Evolutionary conservation across 768 basidiomycete species (phyloP).

Genomic region (Boletus reticulatus): DNA sequence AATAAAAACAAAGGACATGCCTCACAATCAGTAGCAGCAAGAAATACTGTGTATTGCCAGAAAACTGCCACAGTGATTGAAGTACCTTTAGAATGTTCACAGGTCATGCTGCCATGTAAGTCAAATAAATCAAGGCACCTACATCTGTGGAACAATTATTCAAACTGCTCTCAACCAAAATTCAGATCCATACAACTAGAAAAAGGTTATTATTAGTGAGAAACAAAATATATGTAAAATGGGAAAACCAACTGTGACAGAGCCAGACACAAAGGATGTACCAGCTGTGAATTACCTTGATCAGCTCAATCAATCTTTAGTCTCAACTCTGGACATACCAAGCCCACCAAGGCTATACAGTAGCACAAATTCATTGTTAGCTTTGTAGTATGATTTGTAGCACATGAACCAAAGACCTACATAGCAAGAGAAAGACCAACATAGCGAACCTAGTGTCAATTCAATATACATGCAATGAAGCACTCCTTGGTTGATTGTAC

Average conservation of each 20-base stretch:
- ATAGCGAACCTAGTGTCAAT: background rate
- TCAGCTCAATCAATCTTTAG: background rate
- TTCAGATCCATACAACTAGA: background rate
- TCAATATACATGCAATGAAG: too few species aligned
- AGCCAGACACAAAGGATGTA: background rate
- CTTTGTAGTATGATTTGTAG: too few species aligned
- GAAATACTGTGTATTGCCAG: background rate
- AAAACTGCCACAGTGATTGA: too few species aligned
- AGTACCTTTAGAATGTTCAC: too few species aligned
- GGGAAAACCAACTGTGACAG: background rate
- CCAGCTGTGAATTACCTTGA: background rate
- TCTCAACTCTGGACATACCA: background rate
- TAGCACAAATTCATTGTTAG: background rate
- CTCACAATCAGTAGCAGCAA: conserved; percentile 6
- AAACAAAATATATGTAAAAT: too few species aligned
- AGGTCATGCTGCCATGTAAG: too few species aligned
- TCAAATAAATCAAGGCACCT: too few species aligned
- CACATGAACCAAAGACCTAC: background rate
- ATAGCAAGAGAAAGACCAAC: background rate
- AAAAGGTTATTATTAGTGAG: background rate
- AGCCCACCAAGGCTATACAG: background rate
- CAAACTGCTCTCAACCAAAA: background rate
- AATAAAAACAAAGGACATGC: background rate
- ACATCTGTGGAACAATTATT: background rate
- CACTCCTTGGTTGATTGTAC: background rate